Percentiles rank a stretch among this genome's conserved stretches.
Evolutionary conservation across 768 basidiomycete species (phyloP).

Genomic region (Sporobolomyces roseus): DNA sequence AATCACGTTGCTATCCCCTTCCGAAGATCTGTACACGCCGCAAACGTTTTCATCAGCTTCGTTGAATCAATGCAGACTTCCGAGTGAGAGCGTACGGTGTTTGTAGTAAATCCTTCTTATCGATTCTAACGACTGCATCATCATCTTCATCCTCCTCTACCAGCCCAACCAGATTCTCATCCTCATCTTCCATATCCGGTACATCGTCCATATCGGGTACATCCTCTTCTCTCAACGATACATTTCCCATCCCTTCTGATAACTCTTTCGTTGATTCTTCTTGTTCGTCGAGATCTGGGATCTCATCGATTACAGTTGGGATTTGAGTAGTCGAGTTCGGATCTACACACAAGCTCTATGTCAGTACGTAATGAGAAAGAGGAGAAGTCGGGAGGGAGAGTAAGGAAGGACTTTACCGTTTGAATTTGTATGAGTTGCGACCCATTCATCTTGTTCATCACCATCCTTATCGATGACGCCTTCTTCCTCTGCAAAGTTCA

Average conservation of each 20-base stretch:
- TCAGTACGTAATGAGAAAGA: background rate
- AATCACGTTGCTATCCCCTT: slow-evolving; percentile 56
- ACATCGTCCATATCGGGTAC: slow-evolving; percentile 88
- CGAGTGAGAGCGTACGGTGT: too few relatives aligned
- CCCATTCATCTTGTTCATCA: slow-evolving; percentile 81
- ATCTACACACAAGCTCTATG: slow-evolving; percentile 1
- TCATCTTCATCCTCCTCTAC: slow-evolving; percentile 63
- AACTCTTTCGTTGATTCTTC: slow-evolving; percentile 46
- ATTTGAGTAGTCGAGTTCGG: slow-evolving; percentile 10
- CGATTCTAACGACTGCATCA: slow-evolving; percentile 62
- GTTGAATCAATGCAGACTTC: too few relatives aligned
- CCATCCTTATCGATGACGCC: slow-evolving; percentile 57
- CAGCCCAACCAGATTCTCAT: slow-evolving; percentile 54
- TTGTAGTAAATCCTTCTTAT: too few relatives aligned
- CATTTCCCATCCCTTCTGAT: slow-evolving; percentile 23
- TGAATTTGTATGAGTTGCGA: slow-evolving; percentile 90
- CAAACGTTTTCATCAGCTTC: background rate
- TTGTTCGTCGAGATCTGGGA: slow-evolving; percentile 69
- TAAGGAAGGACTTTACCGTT: slow-evolving; percentile 42
- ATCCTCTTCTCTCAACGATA: slow-evolving; percentile 41
- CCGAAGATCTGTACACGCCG: too few relatives aligned
- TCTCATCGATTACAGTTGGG: slow-evolving; percentile 72
- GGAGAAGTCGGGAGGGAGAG: background rate
- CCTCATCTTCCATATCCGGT: slow-evolving; percentile 86
- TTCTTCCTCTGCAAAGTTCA: slow-evolving; percentile 64